Evolutionary conservation across 768 basidiomycete species (phyloP).

Genomic region (Steccherinum ochraceum): DNA sequence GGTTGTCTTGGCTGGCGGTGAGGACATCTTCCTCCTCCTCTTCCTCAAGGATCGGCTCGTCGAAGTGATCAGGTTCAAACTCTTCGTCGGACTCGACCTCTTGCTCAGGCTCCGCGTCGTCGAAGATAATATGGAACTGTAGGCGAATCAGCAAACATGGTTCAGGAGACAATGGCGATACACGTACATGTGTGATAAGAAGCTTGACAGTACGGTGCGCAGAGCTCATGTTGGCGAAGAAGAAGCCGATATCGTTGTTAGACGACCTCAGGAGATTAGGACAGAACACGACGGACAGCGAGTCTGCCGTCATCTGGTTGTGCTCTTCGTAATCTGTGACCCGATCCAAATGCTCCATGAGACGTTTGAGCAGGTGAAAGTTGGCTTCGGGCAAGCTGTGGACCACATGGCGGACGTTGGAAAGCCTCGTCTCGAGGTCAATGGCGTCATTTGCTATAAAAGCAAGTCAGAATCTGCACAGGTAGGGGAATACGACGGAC

Average conservation of each 20-base stretch:
- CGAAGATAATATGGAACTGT: constrained; percentile 55
- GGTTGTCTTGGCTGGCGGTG: constrained; percentile 1
- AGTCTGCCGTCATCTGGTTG: constrained; percentile 87
- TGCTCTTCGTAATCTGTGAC: constrained; percentile 86
- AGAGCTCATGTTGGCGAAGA: constrained; percentile 74
- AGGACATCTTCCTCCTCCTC: constrained; percentile 42
- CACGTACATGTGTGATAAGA: constrained; percentile 67
- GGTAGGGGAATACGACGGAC: too few species aligned
- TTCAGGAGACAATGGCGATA: background rate
- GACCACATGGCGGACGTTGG: constrained; percentile 59
- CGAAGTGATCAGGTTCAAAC: constrained; percentile 56
- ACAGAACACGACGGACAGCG: constrained; percentile 81
- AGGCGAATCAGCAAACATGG: constrained; percentile 28
- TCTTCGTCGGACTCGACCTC: constrained; percentile 32
- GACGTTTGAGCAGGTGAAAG: constrained; percentile 73
- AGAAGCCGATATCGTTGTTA: constrained; percentile 70
- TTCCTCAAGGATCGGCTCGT: constrained; percentile 62
- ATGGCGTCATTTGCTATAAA: constrained; percentile 38
- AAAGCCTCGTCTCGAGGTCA: constrained; percentile 59
- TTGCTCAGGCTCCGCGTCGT: constrained; percentile 44
- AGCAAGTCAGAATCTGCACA: background rate
- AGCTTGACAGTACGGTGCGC: constrained; percentile 72
- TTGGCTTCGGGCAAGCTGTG: constrained; percentile 65
- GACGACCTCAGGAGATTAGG: constrained; percentile 75
- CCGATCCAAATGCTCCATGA: constrained; percentile 78